These are phyloP conservation scores for Gentiana straminea DNA, from an alignment of 257 asterid species.

Conservation along the genomic window DNA sequence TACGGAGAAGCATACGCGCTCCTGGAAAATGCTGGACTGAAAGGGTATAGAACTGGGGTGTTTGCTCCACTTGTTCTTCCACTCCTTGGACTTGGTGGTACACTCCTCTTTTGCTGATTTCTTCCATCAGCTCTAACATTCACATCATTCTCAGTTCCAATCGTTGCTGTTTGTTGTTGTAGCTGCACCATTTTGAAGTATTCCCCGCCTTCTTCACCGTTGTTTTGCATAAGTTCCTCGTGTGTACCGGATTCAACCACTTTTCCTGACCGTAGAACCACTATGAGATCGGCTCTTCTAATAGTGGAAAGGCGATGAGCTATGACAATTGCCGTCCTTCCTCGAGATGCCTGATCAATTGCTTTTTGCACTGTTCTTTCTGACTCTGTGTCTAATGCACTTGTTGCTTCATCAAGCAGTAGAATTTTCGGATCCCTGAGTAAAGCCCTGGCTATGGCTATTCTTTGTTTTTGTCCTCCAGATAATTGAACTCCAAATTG, in stretches of 20 bases:
- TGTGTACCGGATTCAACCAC: slow-evolving; percentile 67
- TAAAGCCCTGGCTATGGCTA: slow-evolving; percentile 80
- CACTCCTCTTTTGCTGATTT: slow-evolving; percentile 18
- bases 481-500: slow-evolving; percentile 71
- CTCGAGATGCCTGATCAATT: slow-evolving; percentile 56
- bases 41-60: slow-evolving; percentile 50
- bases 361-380: slow-evolving; percentile 64
- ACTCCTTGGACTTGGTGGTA: slow-evolving; percentile 52
- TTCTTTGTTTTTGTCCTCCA: slow-evolving; percentile 81
- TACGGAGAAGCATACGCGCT: slow-evolving; percentile 41
- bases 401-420: slow-evolving; percentile 77
- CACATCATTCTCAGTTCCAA: slow-evolving; percentile 10
- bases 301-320: slow-evolving; percentile 82
- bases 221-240: slow-evolving; percentile 46
- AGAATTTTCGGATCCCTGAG: slow-evolving; percentile 61
- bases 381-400: slow-evolving; percentile 68
- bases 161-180: slow-evolving; percentile 31
- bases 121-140: slow-evolving; percentile 22
- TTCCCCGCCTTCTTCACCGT: slow-evolving; percentile 36
- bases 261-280: slow-evolving; percentile 47
- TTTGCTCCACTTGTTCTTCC: slow-evolving; percentile 44
- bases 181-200: slow-evolving; percentile 56
- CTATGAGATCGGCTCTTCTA: slow-evolving; percentile 36
- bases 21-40: slow-evolving; percentile 70
- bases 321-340: slow-evolving; percentile 55